Percentiles rank a stretch among this genome's conserved stretches.
phyloP scores from a whole-genome alignment of 2,329 filamentous ascomycete species.

The Verticillium albo-atrum region DNA sequence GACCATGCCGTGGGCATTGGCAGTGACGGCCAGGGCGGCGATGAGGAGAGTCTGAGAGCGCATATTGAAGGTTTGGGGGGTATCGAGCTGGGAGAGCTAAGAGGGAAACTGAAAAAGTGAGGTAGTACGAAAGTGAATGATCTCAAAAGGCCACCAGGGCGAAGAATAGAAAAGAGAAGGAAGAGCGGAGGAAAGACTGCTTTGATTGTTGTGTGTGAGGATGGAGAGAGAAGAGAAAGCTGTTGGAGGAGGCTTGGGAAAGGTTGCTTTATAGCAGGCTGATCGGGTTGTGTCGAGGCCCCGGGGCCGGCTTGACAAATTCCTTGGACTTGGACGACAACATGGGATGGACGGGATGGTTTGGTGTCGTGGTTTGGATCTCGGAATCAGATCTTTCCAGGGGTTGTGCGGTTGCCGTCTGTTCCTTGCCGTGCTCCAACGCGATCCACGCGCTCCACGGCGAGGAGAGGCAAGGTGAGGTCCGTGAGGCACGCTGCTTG shows the following conservation, averaged over 20 bases:
- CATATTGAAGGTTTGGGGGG: slow-evolving; percentile 10
- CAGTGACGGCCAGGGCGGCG: slow-evolving; percentile 29
- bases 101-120: not conserved
- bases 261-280: not conserved
- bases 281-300: not conserved
- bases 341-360: not conserved
- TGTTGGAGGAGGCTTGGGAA: not conserved
- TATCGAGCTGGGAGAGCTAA: not conserved
- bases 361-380: not conserved
- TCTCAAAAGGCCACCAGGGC: slow-evolving; percentile 4
- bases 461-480: not conserved
- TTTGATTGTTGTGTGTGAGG: slow-evolving; percentile 1
- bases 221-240: slow-evolving; percentile 1
- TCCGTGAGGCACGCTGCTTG: not conserved
- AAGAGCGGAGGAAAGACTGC: not conserved
- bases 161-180: not conserved
- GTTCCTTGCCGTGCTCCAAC: not conserved
- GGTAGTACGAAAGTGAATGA: not conserved
- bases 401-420: not conserved
- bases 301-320: not conserved
- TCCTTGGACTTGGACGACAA: not conserved
- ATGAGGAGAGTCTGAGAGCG: slow-evolving; percentile 27
- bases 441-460: not conserved
- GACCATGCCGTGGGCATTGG: slow-evolving; percentile 55
- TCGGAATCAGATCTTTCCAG: not conserved